A percentile compares a stretch with the other conserved stretches of the same genome.
Conservation (phyloP, 163 green algal species). For the Scenedesmus sp. region DNA sequence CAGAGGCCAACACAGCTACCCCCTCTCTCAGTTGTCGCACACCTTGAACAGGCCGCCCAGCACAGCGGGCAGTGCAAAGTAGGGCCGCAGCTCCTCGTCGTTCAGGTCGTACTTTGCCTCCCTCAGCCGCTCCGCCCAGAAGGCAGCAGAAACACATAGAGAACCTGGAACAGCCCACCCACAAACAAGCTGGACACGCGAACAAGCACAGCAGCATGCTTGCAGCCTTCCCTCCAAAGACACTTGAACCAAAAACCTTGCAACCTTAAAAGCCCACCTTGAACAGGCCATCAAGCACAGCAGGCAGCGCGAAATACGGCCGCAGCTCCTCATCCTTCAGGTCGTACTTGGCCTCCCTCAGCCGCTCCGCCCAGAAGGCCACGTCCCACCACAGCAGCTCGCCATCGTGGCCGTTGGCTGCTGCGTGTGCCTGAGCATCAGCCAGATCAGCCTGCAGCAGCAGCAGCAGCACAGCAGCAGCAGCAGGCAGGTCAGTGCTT, state of each 20-base stretch:
- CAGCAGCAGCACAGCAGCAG: neutral
- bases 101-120: constrained; percentile 90
- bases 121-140: constrained; percentile 89
- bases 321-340: constrained; percentile 96
- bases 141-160: neutral
- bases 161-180: neutral
- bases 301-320: constrained; percentile 96
- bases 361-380: constrained; percentile 90
- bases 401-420: constrained; percentile 50
- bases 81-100: constrained; percentile 95
- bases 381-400: constrained; percentile 87
- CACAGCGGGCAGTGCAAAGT: constrained; percentile 94
- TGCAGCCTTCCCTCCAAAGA: no score
- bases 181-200: neutral
- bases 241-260: no score
- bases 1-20: no score
- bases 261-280: no score
- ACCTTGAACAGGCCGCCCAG: constrained; percentile 89
- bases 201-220: neutral
- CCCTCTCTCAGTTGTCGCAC: neutral
- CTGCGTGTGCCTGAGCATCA: constrained; percentile 88
- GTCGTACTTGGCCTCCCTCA: constrained; percentile 88
- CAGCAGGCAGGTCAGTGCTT: neutral
- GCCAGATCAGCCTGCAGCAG: constrained; percentile 79
- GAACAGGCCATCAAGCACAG: constrained; percentile 95